These are phyloP conservation scores for Fusarium sp. DNA, from an alignment of 2,329 filamentous ascomycete genomes.

Conservation along the genomic window DNA sequence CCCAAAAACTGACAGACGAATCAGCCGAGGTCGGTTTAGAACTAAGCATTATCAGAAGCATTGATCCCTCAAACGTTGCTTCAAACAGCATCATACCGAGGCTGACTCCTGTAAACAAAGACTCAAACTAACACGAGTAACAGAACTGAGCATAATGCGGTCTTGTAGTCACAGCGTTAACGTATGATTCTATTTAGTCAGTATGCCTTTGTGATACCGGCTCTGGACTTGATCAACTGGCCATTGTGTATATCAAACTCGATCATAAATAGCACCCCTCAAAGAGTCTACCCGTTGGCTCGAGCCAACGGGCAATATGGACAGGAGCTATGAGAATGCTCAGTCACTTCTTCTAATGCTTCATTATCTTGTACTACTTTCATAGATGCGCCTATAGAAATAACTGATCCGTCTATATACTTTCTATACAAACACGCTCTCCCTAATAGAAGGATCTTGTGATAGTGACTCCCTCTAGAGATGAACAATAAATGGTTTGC, in stretches of 20 bases:
- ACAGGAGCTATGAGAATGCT: too few species aligned
- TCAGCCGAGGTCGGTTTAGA: slow-evolving; percentile 7
- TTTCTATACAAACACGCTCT: neutral
- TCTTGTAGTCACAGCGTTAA: neutral
- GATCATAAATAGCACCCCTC: too few species aligned
- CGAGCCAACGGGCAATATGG: too few species aligned
- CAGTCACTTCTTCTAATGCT: too few species aligned
- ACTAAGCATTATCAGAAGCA: slow-evolving; percentile 3
- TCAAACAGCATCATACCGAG: slow-evolving; percentile 9
- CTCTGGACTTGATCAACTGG: too few species aligned
- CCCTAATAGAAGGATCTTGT: neutral
- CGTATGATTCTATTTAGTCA: neutral
- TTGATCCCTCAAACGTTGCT: neutral
- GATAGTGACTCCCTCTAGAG: neutral
- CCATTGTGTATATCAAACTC: too few species aligned
- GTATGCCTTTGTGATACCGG: neutral
- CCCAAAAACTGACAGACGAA: neutral
- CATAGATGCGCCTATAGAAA: neutral
- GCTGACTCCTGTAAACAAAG: neutral
- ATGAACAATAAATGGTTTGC: neutral
- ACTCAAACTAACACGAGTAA: neutral
- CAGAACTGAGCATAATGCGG: neutral
- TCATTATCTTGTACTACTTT: too few species aligned
- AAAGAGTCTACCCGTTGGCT: too few species aligned
- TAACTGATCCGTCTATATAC: neutral